Evolutionary conservation across 805 yeast species (phyloP), one percentile per base, ranked within the genome.

Genomic region (Saccharomycopsis oosterbeekiorum): DNA sequence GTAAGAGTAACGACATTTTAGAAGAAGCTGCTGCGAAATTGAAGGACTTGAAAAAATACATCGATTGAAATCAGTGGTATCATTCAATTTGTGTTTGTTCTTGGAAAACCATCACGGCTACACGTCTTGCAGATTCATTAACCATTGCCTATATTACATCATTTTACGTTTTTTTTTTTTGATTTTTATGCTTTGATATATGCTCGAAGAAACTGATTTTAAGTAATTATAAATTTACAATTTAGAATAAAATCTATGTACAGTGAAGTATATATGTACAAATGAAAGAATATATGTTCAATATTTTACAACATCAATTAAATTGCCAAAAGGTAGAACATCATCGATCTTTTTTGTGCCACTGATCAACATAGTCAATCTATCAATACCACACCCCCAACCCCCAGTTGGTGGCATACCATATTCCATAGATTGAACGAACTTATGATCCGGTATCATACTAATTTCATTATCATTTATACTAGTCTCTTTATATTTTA

Each of bases 401-500:
- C 99, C 99, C 75, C 96, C 98, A 69, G 98, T 94, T 70, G 99
- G 99, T 2, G 98, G 97, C 75, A 94, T 80, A 1, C 97, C 98
- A 80, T 86, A 89, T 69, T 89, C 93, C 92, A 94, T 84, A 15
- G 85, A 81, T 53, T 81, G 78, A 0, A 91, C 82, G 70, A 83
- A 94, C 56, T 78, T 77, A 68, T 81, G 74, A 70, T 94, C 99
- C 0, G 96, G 89, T 0, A 86, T 70, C 42, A 86, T 75, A 4
- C 84, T 72, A 5, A 61, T 55, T 63, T 90, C 97, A 1, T 69
- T 68, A 4, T 69, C 67, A 67, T 88, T 96, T 2, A 78, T 73
- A 60, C 69, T 80, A 8, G 75, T 74, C 1, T 71, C 73, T 58
- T 81, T 81, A 40, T 80, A 73, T 2, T 65, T 62, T 55, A 80